These are phyloP conservation scores for Candida montana DNA, from an alignment of 805 yeast genomes.

Conservation along the genomic window DNA sequence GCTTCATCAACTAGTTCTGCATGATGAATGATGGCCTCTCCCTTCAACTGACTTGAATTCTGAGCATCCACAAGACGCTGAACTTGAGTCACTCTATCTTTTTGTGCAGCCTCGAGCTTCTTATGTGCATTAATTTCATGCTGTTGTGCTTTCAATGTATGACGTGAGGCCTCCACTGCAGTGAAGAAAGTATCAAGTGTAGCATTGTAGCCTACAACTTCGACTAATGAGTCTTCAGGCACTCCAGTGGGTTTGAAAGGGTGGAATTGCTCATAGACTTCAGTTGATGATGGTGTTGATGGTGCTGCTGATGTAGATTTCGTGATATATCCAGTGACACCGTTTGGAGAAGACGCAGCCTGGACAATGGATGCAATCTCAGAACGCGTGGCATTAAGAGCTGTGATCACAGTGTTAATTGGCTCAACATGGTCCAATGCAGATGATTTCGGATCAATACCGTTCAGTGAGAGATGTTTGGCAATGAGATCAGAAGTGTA, in stretches of 20 bases:
- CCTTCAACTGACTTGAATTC: constrained; percentile 57
- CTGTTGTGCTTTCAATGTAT: constrained; percentile 66
- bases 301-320: too few species aligned
- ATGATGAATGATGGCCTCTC: constrained; percentile 63
- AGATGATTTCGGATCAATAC: constrained; percentile 42
- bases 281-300: constrained; percentile 36
- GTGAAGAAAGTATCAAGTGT: constrained; percentile 84
- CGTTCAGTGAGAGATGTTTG: constrained; percentile 41
- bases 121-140: constrained; percentile 73
- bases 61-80: constrained; percentile 61
- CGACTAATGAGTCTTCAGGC: constrained; percentile 34
- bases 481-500: constrained; percentile 76
- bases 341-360: constrained; percentile 65
- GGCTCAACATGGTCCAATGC: constrained; percentile 25
- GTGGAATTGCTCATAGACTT: constrained; percentile 60
- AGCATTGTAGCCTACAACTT: constrained; percentile 67
- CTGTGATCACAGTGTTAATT: constrained; percentile 30
- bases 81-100: constrained; percentile 67
- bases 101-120: constrained; percentile 67
- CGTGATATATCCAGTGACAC: constrained; percentile 38
- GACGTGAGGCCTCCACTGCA: constrained; percentile 75
- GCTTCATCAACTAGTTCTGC: constrained; percentile 72
- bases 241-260: constrained; percentile 50
- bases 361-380: constrained; percentile 35
- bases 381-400: constrained; percentile 43